Evolutionary conservation across 2,329 filamentous ascomycete species (phyloP).

Genomic region (Aaosphaeria arxii): DNA sequence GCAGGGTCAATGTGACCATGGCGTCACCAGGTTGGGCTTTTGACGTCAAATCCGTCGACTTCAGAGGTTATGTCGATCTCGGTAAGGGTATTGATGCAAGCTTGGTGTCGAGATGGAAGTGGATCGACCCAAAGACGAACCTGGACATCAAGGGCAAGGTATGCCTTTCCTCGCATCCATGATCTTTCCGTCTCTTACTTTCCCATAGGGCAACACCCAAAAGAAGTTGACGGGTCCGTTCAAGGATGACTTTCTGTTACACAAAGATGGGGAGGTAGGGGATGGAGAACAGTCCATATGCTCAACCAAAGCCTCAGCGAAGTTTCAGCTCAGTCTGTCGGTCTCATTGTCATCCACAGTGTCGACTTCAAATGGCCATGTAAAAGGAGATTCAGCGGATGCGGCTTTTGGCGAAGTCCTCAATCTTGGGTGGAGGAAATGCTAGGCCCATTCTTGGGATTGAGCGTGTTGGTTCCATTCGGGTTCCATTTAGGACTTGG

Average conservation of each 20-base stretch:
- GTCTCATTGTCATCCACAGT: constrained; percentile 9
- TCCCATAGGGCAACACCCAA: constrained; percentile 18
- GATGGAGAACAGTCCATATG: constrained; percentile 16
- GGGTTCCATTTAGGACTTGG: too few species aligned
- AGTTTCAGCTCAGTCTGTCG: constrained; percentile 19
- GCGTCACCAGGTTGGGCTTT: constrained; percentile 22
- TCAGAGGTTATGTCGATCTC: constrained; percentile 19
- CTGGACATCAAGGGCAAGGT: constrained; percentile 24
- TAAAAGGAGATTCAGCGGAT: not conserved
- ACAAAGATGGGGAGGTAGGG: constrained; percentile 22
- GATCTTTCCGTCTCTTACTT: not conserved
- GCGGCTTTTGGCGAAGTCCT: not conserved
- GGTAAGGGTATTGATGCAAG: constrained; percentile 18
- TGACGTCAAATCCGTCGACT: constrained; percentile 20
- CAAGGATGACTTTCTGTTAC: constrained; percentile 19
- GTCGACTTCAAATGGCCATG: not conserved
- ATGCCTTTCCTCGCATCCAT: not conserved
- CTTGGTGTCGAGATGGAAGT: constrained; percentile 27
- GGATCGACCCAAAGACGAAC: constrained; percentile 16
- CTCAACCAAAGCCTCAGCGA: constrained; percentile 17
- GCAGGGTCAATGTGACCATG: constrained; percentile 20
- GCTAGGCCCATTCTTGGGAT: not conserved
- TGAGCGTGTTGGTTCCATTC: not conserved
- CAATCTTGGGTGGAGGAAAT: not conserved
- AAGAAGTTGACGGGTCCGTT: constrained; percentile 21